Evolutionary conservation across 345 rosid species (phyloP).

Genomic region (Populus simonii): DNA sequence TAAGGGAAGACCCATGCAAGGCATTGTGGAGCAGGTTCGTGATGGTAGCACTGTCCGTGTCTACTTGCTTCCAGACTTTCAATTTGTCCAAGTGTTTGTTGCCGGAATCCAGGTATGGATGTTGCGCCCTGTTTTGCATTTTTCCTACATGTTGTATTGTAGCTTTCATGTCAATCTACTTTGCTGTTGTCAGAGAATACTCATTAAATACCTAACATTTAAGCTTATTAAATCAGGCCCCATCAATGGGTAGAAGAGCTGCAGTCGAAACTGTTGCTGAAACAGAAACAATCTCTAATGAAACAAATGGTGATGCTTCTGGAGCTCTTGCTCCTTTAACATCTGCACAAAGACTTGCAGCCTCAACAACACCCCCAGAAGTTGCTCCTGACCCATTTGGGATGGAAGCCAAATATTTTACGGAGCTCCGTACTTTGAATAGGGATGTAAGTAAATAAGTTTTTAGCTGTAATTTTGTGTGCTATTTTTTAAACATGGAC

Average conservation of each 20-base stretch:
- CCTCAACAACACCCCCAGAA: conserved; percentile 54
- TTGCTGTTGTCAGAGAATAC: neutral
- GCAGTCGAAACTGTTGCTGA: conserved; percentile 48
- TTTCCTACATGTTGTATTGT: neutral
- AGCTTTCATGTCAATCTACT: neutral
- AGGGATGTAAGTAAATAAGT: conserved; percentile 65
- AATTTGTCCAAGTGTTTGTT: conserved; percentile 91
- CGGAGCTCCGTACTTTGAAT: conserved; percentile 76
- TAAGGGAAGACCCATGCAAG: conserved; percentile 84
- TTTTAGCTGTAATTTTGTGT: neutral
- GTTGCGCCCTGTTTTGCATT: neutral
- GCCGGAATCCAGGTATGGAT: conserved; percentile 87
- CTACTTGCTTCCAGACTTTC: conserved; percentile 92
- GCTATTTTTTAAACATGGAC: neutral
- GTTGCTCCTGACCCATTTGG: conserved; percentile 84
- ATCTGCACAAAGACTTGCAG: conserved; percentile 89
- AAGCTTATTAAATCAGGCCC: conserved; percentile 47
- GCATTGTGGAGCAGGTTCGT: conserved; percentile 92
- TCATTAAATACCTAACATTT: neutral
- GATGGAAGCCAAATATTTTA: conserved; percentile 79
- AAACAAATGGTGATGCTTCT: conserved; percentile 62
- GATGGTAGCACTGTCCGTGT: conserved; percentile 92
- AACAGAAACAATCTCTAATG: conserved; percentile 44
- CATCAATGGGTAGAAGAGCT: conserved; percentile 80
- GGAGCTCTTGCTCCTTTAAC: conserved; percentile 70